These are phyloP conservation scores for Sphaerulina musiva DNA, from an alignment of 2,329 filamentous ascomycete genomes.

Conservation along the genomic window DNA sequence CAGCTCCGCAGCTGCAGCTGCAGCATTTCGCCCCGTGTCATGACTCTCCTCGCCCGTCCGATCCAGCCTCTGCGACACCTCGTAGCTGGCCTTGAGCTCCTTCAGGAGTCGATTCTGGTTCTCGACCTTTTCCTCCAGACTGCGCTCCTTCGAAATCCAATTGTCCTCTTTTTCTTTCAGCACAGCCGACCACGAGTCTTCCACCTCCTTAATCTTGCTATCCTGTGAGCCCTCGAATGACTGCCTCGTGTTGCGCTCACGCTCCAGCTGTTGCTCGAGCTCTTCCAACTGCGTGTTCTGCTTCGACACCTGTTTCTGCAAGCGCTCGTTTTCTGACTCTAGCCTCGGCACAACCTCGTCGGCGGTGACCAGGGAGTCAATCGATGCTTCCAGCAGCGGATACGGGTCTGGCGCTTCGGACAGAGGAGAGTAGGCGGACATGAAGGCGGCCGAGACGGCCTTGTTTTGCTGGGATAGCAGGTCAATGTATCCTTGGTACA, in stretches of 20 bases:
- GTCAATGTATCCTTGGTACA: conserved; percentile 96
- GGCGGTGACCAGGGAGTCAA: conserved; percentile 85
- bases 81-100: conserved; percentile 94
- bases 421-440: conserved; percentile 85
- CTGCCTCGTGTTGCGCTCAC: conserved; percentile 65
- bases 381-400: conserved; percentile 87
- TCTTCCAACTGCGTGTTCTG: conserved; percentile 78
- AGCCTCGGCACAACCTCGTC: conserved; percentile 90
- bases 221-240: conserved; percentile 73
- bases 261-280: conserved; percentile 70
- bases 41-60: conserved; percentile 59
- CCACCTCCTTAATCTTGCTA: conserved; percentile 76
- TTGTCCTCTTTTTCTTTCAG: conserved; percentile 92
- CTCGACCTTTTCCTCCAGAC: conserved; percentile 85
- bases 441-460: conserved; percentile 82
- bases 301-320: conserved; percentile 70
- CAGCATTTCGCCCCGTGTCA: conserved; percentile 52
- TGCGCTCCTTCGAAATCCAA: conserved; percentile 89
- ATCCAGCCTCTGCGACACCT: conserved; percentile 85
- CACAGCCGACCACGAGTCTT: conserved; percentile 82
- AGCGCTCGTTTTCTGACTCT: conserved; percentile 75
- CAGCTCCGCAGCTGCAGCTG: conserved; percentile 73
- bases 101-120: conserved; percentile 86
- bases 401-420: conserved; percentile 97
- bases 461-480: conserved; percentile 94